Conservation (phyloP, 306 rosid genomes). For the Coriaria nepalensis region DNA sequence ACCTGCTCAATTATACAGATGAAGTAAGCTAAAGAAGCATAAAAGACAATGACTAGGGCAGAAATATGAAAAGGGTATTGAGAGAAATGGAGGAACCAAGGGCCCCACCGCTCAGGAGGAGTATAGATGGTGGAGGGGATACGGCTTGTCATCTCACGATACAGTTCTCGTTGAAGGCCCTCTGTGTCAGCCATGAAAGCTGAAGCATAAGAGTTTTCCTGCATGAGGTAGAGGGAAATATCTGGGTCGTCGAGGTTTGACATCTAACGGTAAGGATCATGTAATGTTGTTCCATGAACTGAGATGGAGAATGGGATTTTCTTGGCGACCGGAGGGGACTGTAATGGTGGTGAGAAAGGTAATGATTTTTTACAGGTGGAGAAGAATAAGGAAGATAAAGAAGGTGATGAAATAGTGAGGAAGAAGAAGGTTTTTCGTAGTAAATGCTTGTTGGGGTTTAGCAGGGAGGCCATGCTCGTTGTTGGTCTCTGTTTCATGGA, state of each 20-base stretch:
- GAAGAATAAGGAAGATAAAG: constrained; percentile 20
- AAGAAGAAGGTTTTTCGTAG: not conserved
- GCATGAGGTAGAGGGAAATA: constrained; percentile 38
- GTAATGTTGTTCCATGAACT: constrained; percentile 48
- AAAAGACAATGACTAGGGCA: not conserved
- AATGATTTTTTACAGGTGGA: constrained; percentile 29
- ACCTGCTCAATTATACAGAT: constrained; percentile 30
- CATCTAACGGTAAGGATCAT: constrained; percentile 88
- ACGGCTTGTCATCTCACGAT: constrained; percentile 66
- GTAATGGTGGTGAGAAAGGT: constrained; percentile 21
- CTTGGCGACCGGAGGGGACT: constrained; percentile 45
- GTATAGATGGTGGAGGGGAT: constrained; percentile 54
- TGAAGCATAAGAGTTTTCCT: constrained; percentile 56
- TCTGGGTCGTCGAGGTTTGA: constrained; percentile 54
- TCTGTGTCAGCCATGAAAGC: constrained; percentile 69
- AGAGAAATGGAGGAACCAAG: constrained; percentile 45
- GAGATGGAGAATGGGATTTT: constrained; percentile 48
- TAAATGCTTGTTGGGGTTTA: too few species aligned
- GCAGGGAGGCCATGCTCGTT: too few species aligned
- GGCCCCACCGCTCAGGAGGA: constrained; percentile 91
- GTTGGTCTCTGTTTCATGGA: too few species aligned
- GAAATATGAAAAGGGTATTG: constrained; percentile 8
- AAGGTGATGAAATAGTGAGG: constrained; percentile 5
- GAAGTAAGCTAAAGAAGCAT: constrained; percentile 1
- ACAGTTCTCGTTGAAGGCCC: constrained; percentile 30